Evolutionary conservation across 2,329 filamentous ascomycete species (phyloP), one percentile per base, ranked within the genome.

Genomic region (Taxawa tesnikishii): DNA sequence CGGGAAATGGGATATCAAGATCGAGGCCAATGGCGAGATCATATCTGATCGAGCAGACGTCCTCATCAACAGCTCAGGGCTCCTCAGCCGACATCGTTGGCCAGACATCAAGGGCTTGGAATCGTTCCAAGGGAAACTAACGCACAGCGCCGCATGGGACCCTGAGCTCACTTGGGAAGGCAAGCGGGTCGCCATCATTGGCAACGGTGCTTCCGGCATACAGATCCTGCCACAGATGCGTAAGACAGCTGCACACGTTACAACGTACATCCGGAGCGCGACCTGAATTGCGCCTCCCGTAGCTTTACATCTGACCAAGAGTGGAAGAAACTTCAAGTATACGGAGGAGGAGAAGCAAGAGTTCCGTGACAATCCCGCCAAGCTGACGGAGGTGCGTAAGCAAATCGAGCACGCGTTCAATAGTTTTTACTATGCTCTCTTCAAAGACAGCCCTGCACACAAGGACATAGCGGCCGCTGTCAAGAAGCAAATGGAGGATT

Each of bases 201-300:
- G 59, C 2, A 60, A 55, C 15, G 60, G 60, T n/a, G 56, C 58
- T 4, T 56, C 53, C 0, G 59, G 55, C 3, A 55, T 63, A 6
- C 59, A 63, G 30, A 38, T 52, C 5, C 47, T 48, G 2, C 50
- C 70, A 0, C 69, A 69, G 27, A 41, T 75, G 1, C 69, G 73
- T 34, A 59, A 59, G 16, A 45, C 43, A 33, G 52, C 47, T 2
- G 43, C 39, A 11, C 67, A 60, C 2, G 56, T 81, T 0, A 73
- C 80, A 39, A 73, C 79, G 49, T 81, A 79, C 40, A 73, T 67
- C 1, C 61, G 77, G 7, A 75, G 68, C 42, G 67, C 61, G 18
- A 81, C 77, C 0, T 83, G 78, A 78, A 72, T 82, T 16, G 72
- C 76, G 0, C n/a, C n/a, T n/a, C n/a, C n/a, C n/a, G n/a, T n/a